Conservation (phyloP, 2,329 filamentous ascomycete genomes). For the Basipetospora sp. region DNA sequence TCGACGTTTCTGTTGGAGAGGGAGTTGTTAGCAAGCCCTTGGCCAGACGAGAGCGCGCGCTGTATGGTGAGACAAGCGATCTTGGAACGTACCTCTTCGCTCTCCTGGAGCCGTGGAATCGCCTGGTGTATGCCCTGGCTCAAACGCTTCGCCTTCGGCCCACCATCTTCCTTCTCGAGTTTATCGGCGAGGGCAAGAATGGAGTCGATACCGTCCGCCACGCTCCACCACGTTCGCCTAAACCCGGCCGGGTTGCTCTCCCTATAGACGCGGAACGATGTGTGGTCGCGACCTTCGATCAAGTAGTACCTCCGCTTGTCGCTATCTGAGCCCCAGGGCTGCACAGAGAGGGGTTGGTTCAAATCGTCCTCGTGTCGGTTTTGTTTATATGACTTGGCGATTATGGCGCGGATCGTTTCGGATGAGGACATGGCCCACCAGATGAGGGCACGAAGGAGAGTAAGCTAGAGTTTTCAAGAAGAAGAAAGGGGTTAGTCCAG, state of each 20-base stretch:
- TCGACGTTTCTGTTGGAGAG: slow-evolving; percentile 59
- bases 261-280: slow-evolving; percentile 80
- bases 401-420: slow-evolving; percentile 62
- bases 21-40: not conserved
- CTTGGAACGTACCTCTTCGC: slow-evolving; percentile 56
- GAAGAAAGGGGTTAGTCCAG: not conserved
- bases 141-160: slow-evolving; percentile 64
- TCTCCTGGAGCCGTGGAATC: slow-evolving; percentile 79
- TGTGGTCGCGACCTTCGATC: slow-evolving; percentile 87
- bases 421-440: slow-evolving; percentile 84
- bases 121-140: slow-evolving; percentile 64
- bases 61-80: too few species aligned
- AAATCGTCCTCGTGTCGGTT: slow-evolving; percentile 61
- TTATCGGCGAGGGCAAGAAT: slow-evolving; percentile 61
- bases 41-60: too few species aligned
- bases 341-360: slow-evolving; percentile 79
- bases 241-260: slow-evolving; percentile 74
- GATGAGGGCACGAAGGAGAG: slow-evolving; percentile 66
- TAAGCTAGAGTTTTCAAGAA: slow-evolving; percentile 53
- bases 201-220: slow-evolving; percentile 83
- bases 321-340: slow-evolving; percentile 79
- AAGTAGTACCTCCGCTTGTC: slow-evolving; percentile 88
- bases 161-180: slow-evolving; percentile 61
- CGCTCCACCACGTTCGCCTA: slow-evolving; percentile 75
- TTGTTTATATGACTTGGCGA: slow-evolving; percentile 82